Evolutionary conservation across 1,284 basidiomycete species (phyloP), one percentile per base, ranked within the genome.

Genomic region (Cryptococcus sp.): DNA sequence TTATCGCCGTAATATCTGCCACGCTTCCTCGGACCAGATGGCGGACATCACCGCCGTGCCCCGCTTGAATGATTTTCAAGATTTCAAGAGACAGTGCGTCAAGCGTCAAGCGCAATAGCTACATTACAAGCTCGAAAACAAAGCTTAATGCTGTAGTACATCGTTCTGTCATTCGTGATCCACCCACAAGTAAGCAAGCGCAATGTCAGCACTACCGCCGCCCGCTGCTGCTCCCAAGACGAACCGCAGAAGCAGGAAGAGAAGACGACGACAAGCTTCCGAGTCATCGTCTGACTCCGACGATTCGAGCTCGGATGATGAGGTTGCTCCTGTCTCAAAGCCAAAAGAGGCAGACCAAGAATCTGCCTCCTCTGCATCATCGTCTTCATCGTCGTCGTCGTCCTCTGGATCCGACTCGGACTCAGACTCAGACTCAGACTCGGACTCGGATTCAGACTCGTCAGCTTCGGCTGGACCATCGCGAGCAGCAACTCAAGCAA

Each of bases 241-340:
- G 13, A 62, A 62, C 44, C 44, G 61, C 40, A 27, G 61, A 54
- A 51, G 38, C 23, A 50, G 71, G 41, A 73, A 74, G 53, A 61
- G 73, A 53, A 66, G 74, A 60, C 71, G 74, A 59, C 65, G 74
- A 50, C 66, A 68, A 31, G 64, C 63, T 16, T 71, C 68, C 16
- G 71, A 71, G 47, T 61, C 66, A n/a, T 65, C 61, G 13, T 71
- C 69, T 19, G 62, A 60, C 35, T 59, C 54, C 10, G 62, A 64
- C 31, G 59, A 62, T n/a, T 57, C 51, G 40, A 57, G 55, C 53
- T 61, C 63, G 31, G 56, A 63, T 27, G 66, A 69, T 42, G 69
- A 67, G 20, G 48, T 40, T 17, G 57, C 56, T 22, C 46, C 59
- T 13, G 50, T 17, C 39, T 20, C 20, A 22, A 40, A 22, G 47